Evolutionary conservation across 495 filamentous ascomycete species (phyloP), one percentile per base, ranked within the genome.

Genomic region (Diplogelasinospora grovesii): DNA sequence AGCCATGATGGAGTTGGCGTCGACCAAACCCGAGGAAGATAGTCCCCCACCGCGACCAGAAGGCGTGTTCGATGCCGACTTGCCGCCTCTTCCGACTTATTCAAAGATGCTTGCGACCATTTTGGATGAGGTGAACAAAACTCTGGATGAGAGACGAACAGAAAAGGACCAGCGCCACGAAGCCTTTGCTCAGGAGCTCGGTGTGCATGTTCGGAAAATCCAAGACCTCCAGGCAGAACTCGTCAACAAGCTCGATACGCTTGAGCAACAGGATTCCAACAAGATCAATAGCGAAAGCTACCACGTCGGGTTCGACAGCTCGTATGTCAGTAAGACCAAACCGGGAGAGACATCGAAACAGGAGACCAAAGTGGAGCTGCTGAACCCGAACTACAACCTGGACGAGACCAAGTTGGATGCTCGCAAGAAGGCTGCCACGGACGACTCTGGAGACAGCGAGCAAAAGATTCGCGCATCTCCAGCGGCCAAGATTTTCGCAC

Each of bases 101-200:
- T 89, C 86, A n/a, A 83, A 88, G 65, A 97, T 98, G 92, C 88
- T 97, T 83, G 83, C 86, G 21, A 75, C 81, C 5, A 51, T 98
- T 47, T 75, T 96, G 5, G 92, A 98, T 52, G 85, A 95, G 57
- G 89, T 97, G 20, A 97, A 96, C 69, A 84, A 84, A 59, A 80
- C 87, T 27, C 73, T 95, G 10, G 85, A 86, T 26, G 80, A 85
- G 41, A 68, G 69, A 45, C 76, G 79, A 37, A 30, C 59, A 3
- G 51, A 39, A 21, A 72, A 74, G 8, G 68, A 78, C 23, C 75
- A 83, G 46, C 67, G 82, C 22, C 82, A 82, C 48, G 66, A 77
- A 20, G 81, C 69, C 34, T 95, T 89, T 65, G 66, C 88, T 18
- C 70, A 75, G 20, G 88, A 89, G 40, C 72, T 97, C 35, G 71